These are phyloP conservation scores for Ogataea minuta DNA, from an alignment of 805 yeast species.

Conservation along the genomic window DNA sequence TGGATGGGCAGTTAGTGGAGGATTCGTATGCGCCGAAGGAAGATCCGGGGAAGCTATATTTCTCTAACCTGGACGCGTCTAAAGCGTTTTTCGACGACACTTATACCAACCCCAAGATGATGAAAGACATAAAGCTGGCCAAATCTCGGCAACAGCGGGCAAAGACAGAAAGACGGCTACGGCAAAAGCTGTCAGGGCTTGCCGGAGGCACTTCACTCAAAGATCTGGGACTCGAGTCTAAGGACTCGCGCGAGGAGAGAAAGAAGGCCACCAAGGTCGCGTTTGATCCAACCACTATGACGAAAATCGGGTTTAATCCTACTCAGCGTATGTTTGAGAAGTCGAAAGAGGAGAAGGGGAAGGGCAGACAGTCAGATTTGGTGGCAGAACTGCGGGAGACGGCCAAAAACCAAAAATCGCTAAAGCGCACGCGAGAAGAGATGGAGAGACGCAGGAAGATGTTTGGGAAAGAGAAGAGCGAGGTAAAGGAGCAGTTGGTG, in stretches of 20 bases:
- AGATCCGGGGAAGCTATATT: conserved; percentile 30
- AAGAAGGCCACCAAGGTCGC: conserved; percentile 30
- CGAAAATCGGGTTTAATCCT: conserved; percentile 32
- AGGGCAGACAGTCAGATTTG: conserved; percentile 9
- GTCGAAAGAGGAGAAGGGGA: background rate
- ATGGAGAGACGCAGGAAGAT: conserved; percentile 13
- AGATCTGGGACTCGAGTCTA: conserved; percentile 18
- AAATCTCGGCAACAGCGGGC: conserved; percentile 38
- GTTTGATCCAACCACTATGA: conserved; percentile 22
- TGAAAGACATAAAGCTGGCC: conserved; percentile 40
- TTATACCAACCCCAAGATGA: conserved; percentile 46
- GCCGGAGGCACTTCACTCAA: conserved; percentile 25
- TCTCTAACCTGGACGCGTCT: conserved; percentile 42
- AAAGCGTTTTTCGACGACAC: conserved; percentile 51
- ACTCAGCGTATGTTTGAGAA: conserved; percentile 25
- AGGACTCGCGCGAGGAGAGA: conserved; percentile 18
- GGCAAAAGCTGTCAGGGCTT: conserved; percentile 32
- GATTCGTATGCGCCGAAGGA: conserved; percentile 27
- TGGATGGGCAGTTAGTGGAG: conserved; percentile 27
- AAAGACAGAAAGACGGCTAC: conserved; percentile 33
- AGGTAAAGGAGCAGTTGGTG: conserved; percentile 2
- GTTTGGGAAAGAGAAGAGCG: conserved; percentile 3
- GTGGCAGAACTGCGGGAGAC: conserved; percentile 9
- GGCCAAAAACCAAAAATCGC: conserved; percentile 13
- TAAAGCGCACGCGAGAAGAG: conserved; percentile 21